phyloP scores from a whole-genome alignment of 176 grass and related monocot genomes.

The Melocanna baccifera region DNA sequence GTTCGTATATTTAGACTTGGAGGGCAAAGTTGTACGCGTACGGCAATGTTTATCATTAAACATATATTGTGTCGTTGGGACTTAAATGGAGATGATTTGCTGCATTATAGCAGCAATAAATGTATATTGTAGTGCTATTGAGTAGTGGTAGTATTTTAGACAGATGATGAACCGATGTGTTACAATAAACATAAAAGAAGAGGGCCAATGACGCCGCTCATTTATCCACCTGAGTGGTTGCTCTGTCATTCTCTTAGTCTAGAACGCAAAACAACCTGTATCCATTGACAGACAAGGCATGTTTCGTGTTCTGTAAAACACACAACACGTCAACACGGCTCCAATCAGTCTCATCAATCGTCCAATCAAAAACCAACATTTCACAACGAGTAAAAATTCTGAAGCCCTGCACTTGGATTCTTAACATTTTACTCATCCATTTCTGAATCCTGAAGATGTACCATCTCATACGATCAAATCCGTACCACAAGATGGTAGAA shows the following conservation, averaged over 20 bases:
- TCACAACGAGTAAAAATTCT: background rate
- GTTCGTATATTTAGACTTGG: no score
- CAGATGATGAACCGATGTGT: no score
- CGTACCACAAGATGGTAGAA: background rate
- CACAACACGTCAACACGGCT: background rate
- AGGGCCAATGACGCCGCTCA: no score
- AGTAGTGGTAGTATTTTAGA: no score
- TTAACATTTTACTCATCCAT: background rate
- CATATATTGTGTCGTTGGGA: no score
- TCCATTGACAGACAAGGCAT: background rate
- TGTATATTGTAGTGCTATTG: no score
- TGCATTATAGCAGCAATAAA: no score
- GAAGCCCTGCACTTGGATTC: background rate
- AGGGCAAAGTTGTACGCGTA: no score
- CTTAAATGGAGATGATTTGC: no score
- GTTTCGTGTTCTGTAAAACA: background rate
- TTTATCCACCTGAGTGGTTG: background rate
- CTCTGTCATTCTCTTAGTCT: background rate
- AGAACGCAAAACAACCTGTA: background rate
- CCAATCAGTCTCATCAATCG: background rate
- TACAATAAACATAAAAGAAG: no score
- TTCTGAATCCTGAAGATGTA: background rate
- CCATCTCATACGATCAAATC: background rate
- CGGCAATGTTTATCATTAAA: no score
- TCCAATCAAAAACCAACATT: background rate